Percentiles rank a stretch among this genome's conserved stretches.
Conservation (phyloP, 83 land plant genomes). For the Larix sibirica region DNA sequence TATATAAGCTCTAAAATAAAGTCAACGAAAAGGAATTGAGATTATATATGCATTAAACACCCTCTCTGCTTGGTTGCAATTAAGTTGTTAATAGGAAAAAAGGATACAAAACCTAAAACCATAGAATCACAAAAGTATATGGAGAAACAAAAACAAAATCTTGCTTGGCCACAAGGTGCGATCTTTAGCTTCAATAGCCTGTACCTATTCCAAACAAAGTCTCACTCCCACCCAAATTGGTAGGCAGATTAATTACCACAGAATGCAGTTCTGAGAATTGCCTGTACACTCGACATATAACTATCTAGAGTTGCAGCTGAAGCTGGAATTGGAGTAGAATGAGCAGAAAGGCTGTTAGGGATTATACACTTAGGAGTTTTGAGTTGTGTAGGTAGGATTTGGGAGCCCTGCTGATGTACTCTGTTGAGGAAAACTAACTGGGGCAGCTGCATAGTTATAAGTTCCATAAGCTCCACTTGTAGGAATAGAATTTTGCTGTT, state of each 20-base stretch:
- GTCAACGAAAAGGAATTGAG: not conserved
- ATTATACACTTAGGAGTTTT: not conserved
- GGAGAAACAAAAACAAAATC: not conserved
- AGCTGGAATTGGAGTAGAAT: not conserved
- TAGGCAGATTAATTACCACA: not conserved
- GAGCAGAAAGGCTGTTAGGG: not conserved
- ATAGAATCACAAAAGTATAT: not conserved
- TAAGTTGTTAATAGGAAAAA: not conserved
- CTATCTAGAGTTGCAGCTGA: not conserved
- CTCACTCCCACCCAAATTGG: not conserved
- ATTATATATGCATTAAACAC: not conserved
- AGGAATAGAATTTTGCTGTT: conserved; percentile 17
- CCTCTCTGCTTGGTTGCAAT: not conserved
- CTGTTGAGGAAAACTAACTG: conserved; percentile 6
- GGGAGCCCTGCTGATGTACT: not conserved
- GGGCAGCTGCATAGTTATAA: conserved; percentile 10
- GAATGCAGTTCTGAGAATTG: not conserved
- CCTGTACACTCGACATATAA: conserved; percentile 1
- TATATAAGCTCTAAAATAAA: not conserved
- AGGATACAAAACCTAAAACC: not conserved
- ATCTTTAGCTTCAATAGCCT: not conserved
- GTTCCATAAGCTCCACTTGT: conserved; percentile 19
- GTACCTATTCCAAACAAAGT: not conserved
- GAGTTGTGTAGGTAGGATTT: not conserved
- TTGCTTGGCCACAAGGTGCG: not conserved